Base-by-base conservation (phyloP, 768 basidiomycete genomes). In the Terana coerulea region DNA sequence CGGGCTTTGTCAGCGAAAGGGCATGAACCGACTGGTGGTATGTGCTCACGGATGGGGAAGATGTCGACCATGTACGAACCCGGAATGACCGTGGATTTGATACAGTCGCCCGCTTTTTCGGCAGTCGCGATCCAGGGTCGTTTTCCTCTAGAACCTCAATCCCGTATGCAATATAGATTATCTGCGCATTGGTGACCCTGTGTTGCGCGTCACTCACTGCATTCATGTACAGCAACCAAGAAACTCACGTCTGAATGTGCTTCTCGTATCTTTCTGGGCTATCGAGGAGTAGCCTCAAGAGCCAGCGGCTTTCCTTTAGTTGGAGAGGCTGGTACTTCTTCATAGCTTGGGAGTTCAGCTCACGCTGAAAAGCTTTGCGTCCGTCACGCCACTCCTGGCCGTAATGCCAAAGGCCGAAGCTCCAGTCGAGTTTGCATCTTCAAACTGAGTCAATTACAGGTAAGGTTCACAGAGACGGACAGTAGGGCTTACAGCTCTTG, bases 91-190 rank as follows among this genome's bases (percentile, higher is more conserved):
- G 37, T 19, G 4, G 12, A 24, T 7, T 59, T 25, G 4, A 70
- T 37, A 14, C 49, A 53, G 0, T 49, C 34, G 28, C 64, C 55
- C 1, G 61, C 63, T n/a, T 53, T 49, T 33, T 70, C 59, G 7
- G 64, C 64, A 30, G 60, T 47, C 22, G 62, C 40, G 15, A 72
- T 58, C 19, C 68, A 65, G 67, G 68, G 54, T 75, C 74, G 22
- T 61, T 39, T 1, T 60, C 54, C 3, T 59, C 55, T 45, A 61
- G 31, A 15, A 70, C 66, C 10, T 65, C 56, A n/a, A 72, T 62
- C 2, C 74, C 75, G 43, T 74, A 67, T 1, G 69, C 69, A 12
- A 69, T 59, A 19, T 56, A 62, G 50, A 67, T 54, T 53, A 74
- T 70, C 12, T 65, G 57, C 3, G 70, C 62, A 0, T 68, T 68